Evolutionary conservation across 1,284 basidiomycete genomes (phyloP), one percentile per base, ranked within the genome.

Genomic region (Fomitopsis pinicola): DNA sequence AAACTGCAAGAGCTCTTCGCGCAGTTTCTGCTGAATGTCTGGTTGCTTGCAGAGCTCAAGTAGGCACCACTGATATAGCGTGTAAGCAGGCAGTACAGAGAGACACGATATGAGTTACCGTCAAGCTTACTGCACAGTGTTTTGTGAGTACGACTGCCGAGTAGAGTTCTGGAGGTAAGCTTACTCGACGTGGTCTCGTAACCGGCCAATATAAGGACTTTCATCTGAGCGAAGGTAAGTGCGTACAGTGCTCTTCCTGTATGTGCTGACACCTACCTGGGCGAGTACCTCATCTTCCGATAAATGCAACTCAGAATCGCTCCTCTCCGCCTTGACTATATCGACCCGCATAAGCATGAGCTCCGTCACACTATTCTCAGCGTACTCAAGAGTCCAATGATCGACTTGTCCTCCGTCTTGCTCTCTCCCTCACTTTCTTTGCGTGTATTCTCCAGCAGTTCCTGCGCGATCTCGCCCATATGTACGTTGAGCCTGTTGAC

Each of bases 211-310:
- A 79, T 67, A 14, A 79, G 64, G 0, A 73, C 64, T 55, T 75
- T 78, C 75, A 79, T 75, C 73, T 75, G 42, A n/a, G 2, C 17
- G 1, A 6, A 19, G 1, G 42, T 15, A 14, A 8, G 17, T 17
- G 14, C 1, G 4, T 44, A 19, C 15, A 2, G 42, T 8, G n/a
- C 17, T 15, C 5, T 8, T 17, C 8, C 17, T 44, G 14, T 1
- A 30, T 10, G 9, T 2, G 53, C 15, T 0, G 2, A 5, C 2
- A 30, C 58, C 64, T 59, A 73, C 76, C 75, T 87, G 84, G 0
- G 87, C 85, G 44, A 87, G 65, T 22, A 92, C 83, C 69, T 94
- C 92, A 22, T 86, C 83, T 57, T 84, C 78, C 2, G 83, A 80
- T 78, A 92, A 78, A 48, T 75, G 76, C 56, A 82, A 68, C 26